These are phyloP conservation scores for Grammothele lineata DNA, from an alignment of 768 basidiomycete species.

Conservation along the genomic window DNA sequence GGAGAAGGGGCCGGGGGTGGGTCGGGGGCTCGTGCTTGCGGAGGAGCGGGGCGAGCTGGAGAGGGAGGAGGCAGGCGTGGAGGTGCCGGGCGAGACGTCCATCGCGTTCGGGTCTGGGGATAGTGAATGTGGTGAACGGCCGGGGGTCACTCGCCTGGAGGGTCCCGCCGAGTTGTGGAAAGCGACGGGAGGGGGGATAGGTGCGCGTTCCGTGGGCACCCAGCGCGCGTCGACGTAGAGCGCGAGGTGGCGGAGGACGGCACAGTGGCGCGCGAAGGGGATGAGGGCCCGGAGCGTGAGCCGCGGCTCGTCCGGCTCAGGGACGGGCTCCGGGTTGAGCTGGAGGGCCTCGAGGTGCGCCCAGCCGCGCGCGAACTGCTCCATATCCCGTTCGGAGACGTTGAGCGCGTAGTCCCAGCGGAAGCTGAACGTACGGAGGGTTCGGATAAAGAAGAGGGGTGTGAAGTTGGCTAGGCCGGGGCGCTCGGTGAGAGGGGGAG, in stretches of 20 bases:
- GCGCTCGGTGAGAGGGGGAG: slow-evolving; percentile 19
- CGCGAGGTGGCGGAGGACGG: slow-evolving; percentile 32
- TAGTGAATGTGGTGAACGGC: no score
- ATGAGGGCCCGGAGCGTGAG: slow-evolving; percentile 35
- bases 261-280: slow-evolving; percentile 37
- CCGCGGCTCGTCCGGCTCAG: slow-evolving; percentile 13
- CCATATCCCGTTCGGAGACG: slow-evolving; percentile 23
- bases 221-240: slow-evolving; percentile 34
- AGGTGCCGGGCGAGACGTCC: no score
- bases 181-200: no score
- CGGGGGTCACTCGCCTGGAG: no score
- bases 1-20: slow-evolving; percentile 3
- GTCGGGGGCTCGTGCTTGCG: slow-evolving; percentile 23
- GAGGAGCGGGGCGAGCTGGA: slow-evolving; percentile 34
- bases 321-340: slow-evolving; percentile 27
- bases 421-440: slow-evolving; percentile 31
- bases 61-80: slow-evolving; percentile 28
- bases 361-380: slow-evolving; percentile 25
- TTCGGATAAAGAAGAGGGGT: slow-evolving; percentile 30
- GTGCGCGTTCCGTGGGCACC: background rate
- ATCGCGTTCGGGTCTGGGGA: no score
- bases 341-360: slow-evolving; percentile 22
- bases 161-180: no score
- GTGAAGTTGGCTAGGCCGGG: slow-evolving; percentile 33
- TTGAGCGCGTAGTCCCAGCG: slow-evolving; percentile 29